Percentiles rank a stretch among this genome's conserved stretches.
These are phyloP conservation scores for Beauveria sp. DNA, from an alignment of 2,329 filamentous ascomycete genomes.

Conservation along the genomic window DNA sequence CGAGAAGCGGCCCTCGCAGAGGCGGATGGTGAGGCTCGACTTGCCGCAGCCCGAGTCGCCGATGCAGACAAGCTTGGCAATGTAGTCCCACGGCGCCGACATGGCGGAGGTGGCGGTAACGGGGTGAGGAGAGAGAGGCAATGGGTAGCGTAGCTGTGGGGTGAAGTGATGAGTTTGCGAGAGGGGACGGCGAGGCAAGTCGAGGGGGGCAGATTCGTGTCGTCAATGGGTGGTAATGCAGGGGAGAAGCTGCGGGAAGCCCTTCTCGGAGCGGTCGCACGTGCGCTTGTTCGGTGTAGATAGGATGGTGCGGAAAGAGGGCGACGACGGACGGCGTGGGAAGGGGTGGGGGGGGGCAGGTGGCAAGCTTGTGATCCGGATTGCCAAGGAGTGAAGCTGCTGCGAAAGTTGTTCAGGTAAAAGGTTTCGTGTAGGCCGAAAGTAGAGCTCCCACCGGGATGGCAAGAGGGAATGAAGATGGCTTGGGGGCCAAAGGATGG, in stretches of 20 bases:
- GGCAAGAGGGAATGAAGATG: not conserved
- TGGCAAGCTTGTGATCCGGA: too few relatives aligned
- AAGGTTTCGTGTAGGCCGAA: too few relatives aligned
- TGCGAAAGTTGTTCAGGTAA: too few relatives aligned
- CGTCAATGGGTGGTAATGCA: not conserved
- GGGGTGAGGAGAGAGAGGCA: too few relatives aligned
- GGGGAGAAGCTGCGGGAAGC: not conserved
- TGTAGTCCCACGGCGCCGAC: constrained; percentile 89
- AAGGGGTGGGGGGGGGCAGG: too few relatives aligned
- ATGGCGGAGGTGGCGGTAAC: constrained; percentile 27
- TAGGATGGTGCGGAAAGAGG: too few relatives aligned
- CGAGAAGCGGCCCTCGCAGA: constrained; percentile 93
- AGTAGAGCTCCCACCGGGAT: not conserved
- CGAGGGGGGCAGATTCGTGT: not conserved
- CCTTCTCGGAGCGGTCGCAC: not conserved
- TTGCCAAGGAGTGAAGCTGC: too few relatives aligned
- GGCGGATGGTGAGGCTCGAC: constrained; percentile 84
- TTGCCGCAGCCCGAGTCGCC: constrained; percentile 96
- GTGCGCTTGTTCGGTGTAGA: not conserved
- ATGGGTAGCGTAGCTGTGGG: too few relatives aligned
- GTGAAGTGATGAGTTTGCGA: too few relatives aligned
- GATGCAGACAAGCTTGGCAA: constrained; percentile 96
- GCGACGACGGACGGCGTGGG: too few relatives aligned
- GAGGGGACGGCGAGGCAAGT: too few relatives aligned
- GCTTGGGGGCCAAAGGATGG: not conserved